Conservation (phyloP, 2,329 filamentous ascomycete genomes). For the Phialophora tarda region DNA sequence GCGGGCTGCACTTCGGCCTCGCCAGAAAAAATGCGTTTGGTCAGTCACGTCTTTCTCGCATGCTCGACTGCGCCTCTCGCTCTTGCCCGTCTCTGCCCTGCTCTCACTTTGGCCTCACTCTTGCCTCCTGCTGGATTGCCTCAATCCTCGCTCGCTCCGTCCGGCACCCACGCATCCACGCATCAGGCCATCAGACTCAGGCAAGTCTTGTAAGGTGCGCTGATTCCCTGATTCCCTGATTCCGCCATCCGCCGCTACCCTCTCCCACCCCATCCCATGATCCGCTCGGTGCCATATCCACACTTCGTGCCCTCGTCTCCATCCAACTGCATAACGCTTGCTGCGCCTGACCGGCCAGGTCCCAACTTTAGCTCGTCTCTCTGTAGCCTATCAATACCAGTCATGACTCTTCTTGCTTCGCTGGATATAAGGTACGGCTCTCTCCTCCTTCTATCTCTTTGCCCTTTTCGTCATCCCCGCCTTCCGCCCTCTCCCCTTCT, state of each 20-base stretch:
- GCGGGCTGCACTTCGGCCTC: neutral
- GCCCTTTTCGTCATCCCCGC: slow-evolving; percentile 41
- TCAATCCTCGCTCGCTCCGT: slow-evolving; percentile 12
- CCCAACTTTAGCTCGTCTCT: slow-evolving; percentile 36
- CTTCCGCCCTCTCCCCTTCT: slow-evolving; percentile 27
- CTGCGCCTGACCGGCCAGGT: slow-evolving; percentile 35
- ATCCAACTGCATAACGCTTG: slow-evolving; percentile 34
- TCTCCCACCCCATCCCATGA: slow-evolving; percentile 5
- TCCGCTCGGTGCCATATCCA: slow-evolving; percentile 11
- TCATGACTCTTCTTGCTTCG: slow-evolving; percentile 29
- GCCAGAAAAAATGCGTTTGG: slow-evolving; percentile 1
- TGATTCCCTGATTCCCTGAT: neutral
- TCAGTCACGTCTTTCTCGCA: slow-evolving; percentile 8
- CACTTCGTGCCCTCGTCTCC: slow-evolving; percentile 16
- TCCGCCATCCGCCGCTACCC: slow-evolving; percentile 10
- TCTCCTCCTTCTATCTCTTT: slow-evolving; percentile 61
- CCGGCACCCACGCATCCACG: slow-evolving; percentile 3
- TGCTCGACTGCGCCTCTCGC: slow-evolving; percentile 9
- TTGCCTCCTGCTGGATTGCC: slow-evolving; percentile 9
- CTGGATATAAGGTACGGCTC: slow-evolving; percentile 41
- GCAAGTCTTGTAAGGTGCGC: neutral
- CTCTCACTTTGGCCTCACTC: slow-evolving; percentile 9
- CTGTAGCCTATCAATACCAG: slow-evolving; percentile 36
- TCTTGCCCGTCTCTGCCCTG: neutral
- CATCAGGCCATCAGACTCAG: slow-evolving; percentile 3